Base-by-base conservation (phyloP, 257 asterid genomes). In the Forsythia suspensa region DNA sequence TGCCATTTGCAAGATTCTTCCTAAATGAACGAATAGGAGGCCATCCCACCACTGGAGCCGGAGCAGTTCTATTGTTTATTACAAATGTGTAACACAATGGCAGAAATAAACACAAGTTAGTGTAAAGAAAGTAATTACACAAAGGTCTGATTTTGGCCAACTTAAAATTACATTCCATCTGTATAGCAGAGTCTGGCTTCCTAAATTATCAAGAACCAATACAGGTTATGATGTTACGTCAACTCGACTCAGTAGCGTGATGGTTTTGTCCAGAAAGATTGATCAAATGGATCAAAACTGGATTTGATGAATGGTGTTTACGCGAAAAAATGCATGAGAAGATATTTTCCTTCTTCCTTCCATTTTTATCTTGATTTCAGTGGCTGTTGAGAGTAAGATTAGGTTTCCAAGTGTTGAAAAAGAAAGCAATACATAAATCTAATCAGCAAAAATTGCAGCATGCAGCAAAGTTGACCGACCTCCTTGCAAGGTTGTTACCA, bases 1-100 rank as follows among this genome's bases (percentile, higher is more conserved):
- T 80, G 76, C 88, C 86, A 37, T 82, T 89, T 42, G 94, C 90
- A 71, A 91, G 84, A 77, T 91, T 94, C 81, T 89, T 94, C 71
- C 97, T 82, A 76, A 87, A 94, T 12, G 97, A 90, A 34, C 98
- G 90, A 74, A 95, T 61, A 38, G 99, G 99, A 68, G 99, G 99
- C 99, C 99, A 95, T 34, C 99, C 99, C 85, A 93, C 99, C 48
- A 90, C 97, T 70, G 97, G 85, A 73, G 93, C 86, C 70, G 96
- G 95, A 48, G 97, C 95, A 84, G 86, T 88, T 85, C 98, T 94
- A 59, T 82, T 15, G 55, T 65, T 21, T 20, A 63, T 24, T 24
- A 63, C 18, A 29, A 24, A 24, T 63, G 38, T 6, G 5, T 0
- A 16, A 21, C 29, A 18, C 21, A 55, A 55, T 15, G 63, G 9